Evolutionary conservation across 129 eudicot genomes (phyloP).

Genomic region (Scalesia atractyloides): DNA sequence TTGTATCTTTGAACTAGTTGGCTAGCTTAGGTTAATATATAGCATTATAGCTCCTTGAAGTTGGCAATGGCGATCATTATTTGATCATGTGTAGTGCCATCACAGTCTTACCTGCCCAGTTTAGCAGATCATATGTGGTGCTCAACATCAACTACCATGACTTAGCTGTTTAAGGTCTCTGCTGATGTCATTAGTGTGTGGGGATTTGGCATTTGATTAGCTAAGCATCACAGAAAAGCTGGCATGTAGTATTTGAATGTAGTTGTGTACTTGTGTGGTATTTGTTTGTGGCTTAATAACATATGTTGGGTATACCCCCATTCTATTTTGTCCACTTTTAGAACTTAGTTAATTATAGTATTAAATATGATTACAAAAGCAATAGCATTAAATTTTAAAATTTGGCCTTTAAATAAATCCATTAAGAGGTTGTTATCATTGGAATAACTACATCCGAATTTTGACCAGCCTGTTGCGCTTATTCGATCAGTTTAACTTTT

Average conservation of each 20-base stretch:
- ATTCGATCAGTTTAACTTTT: neutral
- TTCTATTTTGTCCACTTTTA: neutral
- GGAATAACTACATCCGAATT: neutral
- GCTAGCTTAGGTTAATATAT: too few relatives aligned
- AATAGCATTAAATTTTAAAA: neutral
- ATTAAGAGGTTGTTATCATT: neutral
- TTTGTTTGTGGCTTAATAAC: too few relatives aligned
- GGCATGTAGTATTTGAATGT: neutral
- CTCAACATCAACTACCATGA: too few relatives aligned
- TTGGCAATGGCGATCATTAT: too few relatives aligned
- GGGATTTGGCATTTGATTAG: neutral
- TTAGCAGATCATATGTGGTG: too few relatives aligned
- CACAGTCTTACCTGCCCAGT: too few relatives aligned
- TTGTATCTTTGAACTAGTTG: too few relatives aligned
- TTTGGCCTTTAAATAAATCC: neutral
- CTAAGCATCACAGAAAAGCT: neutral
- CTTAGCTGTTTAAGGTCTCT: neutral
- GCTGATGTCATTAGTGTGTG: neutral
- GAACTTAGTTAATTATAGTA: neutral
- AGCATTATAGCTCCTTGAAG: too few relatives aligned
- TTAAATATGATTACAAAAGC: neutral
- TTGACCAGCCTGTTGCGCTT: neutral
- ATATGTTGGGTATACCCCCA: neutral
- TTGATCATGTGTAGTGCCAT: too few relatives aligned
- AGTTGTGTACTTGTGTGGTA: neutral